Conservation (phyloP, 108 stramenopile genomes). For the Stephanodiscus minutulus region DNA sequence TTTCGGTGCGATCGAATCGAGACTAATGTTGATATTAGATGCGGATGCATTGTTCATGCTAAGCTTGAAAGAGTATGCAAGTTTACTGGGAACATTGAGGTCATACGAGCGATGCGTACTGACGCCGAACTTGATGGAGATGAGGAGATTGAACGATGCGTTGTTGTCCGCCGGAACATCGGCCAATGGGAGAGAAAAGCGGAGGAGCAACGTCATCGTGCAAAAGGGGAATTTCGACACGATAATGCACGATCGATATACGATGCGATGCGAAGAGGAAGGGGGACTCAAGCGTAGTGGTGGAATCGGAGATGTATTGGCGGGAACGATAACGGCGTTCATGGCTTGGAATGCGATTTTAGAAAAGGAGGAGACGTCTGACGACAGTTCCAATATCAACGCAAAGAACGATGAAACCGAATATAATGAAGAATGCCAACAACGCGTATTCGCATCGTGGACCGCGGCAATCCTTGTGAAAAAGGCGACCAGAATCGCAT, state of each 20-base stretch:
- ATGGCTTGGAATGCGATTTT: slow-evolving; percentile 79
- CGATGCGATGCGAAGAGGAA: slow-evolving; percentile 66
- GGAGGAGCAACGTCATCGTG: slow-evolving; percentile 53
- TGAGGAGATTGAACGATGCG: slow-evolving; percentile 54
- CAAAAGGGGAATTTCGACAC: slow-evolving; percentile 65
- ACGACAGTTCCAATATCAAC: background rate
- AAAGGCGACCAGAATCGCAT: slow-evolving; percentile 73
- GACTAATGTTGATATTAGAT: slow-evolving; percentile 88
- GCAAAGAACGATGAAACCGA: background rate
- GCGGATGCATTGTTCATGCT: slow-evolving; percentile 94
- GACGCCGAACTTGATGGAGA: slow-evolving; percentile 96
- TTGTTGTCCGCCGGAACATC: slow-evolving; percentile 13
- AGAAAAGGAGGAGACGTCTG: slow-evolving; percentile 14
- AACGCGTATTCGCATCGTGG: slow-evolving; percentile 58
- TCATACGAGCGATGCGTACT: slow-evolving; percentile 64
- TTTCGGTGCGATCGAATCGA: slow-evolving; percentile 45
- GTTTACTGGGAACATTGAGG: slow-evolving; percentile 32
- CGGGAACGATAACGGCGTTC: slow-evolving; percentile 80
- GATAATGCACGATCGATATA: slow-evolving; percentile 12
- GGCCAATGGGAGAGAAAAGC: slow-evolving; percentile 24
- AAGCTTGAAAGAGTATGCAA: slow-evolving; percentile 57
- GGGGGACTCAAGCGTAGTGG: slow-evolving; percentile 94
- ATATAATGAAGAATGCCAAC: slow-evolving; percentile 4
- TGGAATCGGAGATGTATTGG: slow-evolving; percentile 96
- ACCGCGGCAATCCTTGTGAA: slow-evolving; percentile 78